Base-by-base conservation (phyloP, 116 monocot species). In the Trichopus zeylanicus region DNA sequence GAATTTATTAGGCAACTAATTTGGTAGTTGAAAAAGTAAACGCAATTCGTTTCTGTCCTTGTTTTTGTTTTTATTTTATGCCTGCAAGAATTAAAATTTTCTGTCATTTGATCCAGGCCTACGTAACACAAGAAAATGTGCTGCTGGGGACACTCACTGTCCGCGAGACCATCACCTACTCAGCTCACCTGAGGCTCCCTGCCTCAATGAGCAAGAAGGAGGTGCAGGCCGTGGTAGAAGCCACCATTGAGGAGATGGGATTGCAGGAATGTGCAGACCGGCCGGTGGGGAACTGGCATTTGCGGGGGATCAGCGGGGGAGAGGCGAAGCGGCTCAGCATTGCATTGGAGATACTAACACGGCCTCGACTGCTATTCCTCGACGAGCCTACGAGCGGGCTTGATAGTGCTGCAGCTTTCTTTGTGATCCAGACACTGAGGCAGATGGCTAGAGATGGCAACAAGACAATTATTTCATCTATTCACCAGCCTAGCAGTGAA, bases 341-440 rank as follows among this genome's bases (percentile, higher is more conserved):
- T 26, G 87, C 87, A 0, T 57, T 95, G 11, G 95, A 95, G 67
- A 76, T 84, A 10, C 64, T 97, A 4, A 91, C 87, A 0, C 39
- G 60, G 7, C 91, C 95, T 1, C 65, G 66, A 1, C 72, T 90
- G 35, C 64, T 97, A 26, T 97, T 97, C 72, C 69, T 90, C 18
- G 95, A 97, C 26, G 95, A 97, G 59, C 91, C 95, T 58, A 97
- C 95, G 2, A 82, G 81, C n/a, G 87, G 91, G 0, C 81, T 97
- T 15, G 95, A 97, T 55, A 87, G 83, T 33, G 91, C 91, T 0
- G 69, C 95, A 0, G 78, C 91, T 3, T 91, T 81, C 65, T 80
- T 86, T 29, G 84, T 97, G 7, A 67, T 74, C 8, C 66, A 74
- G 67, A 79, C 79, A 8, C 68, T 97, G 9, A 59, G 65, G 38